These are phyloP conservation scores for Zoysia matrella DNA, from an alignment of 202 grass and related monocot species.

Conservation along the genomic window DNA sequence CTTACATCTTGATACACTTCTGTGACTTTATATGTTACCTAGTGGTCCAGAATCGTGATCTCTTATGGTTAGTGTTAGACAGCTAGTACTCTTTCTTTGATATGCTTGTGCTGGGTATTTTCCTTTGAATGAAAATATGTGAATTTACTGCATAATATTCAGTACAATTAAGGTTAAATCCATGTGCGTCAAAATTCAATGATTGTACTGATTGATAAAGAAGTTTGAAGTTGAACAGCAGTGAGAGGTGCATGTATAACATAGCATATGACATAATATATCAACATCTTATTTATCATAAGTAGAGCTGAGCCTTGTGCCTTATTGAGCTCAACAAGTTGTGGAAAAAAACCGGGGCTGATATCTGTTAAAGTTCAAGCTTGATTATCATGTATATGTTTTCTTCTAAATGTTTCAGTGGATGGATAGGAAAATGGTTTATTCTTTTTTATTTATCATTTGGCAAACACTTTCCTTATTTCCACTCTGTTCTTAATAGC, in stretches of 20 bases:
- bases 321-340: constrained; percentile 17
- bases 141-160: constrained; percentile 8
- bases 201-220: constrained; percentile 15
- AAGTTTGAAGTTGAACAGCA: neutral
- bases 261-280: neutral
- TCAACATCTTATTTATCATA: constrained; percentile 17
- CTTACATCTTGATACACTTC: constrained; percentile 3
- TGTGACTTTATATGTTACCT: neutral
- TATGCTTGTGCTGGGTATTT: neutral
- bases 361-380: neutral
- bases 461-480: neutral
- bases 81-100: constrained; percentile 12
- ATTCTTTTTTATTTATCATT: neutral
- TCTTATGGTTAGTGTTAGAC: constrained; percentile 19
- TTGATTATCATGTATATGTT: constrained; percentile 16
- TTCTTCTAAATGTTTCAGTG: constrained; percentile 16
- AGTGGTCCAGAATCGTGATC: constrained; percentile 17
- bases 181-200: neutral
- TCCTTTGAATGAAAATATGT: constrained; percentile 20
- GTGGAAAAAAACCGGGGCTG: neutral
- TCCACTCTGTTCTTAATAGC: constrained; percentile 34
- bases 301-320: constrained; percentile 12
- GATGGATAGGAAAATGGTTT: neutral
- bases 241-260: constrained; percentile 1
- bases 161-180: constrained; percentile 17